These are phyloP conservation scores for Solanum piurae DNA, from an alignment of 257 asterid species.

Conservation along the genomic window DNA sequence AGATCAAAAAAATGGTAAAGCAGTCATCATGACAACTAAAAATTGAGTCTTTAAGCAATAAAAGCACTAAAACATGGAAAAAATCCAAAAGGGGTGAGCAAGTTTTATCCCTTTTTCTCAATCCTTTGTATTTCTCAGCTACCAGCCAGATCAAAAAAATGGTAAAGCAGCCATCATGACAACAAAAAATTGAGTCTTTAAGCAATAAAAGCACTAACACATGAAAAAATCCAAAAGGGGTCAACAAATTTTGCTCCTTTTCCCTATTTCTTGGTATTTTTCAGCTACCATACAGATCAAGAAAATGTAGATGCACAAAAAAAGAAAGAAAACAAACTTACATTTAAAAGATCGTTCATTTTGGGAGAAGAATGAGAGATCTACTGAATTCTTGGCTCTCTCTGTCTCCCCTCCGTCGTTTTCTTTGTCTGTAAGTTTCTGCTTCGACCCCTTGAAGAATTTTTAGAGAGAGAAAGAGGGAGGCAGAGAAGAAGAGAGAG, in stretches of 20 bases:
- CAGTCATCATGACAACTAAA: background rate
- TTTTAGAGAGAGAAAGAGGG: background rate
- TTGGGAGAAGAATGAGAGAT: background rate
- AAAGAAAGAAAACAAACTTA: background rate
- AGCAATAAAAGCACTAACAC: background rate
- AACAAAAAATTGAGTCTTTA: background rate
- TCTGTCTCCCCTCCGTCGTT: background rate
- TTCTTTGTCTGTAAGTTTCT: background rate
- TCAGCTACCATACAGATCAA: background rate
- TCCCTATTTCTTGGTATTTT: background rate
- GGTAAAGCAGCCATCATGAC: background rate
- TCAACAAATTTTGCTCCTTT: background rate
- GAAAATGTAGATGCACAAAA: background rate
- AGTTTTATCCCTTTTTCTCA: background rate
- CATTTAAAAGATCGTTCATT: constrained; percentile 3
- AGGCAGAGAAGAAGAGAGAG: background rate
- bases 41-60: background rate
- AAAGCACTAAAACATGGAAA: background rate
- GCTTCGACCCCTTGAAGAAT: background rate
- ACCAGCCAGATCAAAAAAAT: background rate
- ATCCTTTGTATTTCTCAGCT: background rate
- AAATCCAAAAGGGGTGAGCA: background rate
- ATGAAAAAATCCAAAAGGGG: background rate
- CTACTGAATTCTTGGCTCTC: background rate
- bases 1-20: background rate